phyloP scores from a whole-genome alignment of 192 early-diverging fungal genomes.

The Linnemannia elongata region DNA sequence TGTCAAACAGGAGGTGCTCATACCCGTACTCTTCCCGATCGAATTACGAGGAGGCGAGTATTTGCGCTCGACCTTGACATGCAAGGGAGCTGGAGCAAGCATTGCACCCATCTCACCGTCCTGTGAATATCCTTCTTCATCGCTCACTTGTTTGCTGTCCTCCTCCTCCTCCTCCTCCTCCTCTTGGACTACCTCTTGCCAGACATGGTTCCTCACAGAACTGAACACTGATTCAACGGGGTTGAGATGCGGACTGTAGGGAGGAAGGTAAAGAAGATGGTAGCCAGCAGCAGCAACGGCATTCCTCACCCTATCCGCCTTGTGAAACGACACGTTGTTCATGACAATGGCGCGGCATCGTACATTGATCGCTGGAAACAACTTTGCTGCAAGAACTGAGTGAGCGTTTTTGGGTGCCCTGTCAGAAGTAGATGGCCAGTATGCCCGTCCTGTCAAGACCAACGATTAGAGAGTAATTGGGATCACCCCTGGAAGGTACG shows the following conservation, averaged over 20 bases:
- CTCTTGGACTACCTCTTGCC: neutral
- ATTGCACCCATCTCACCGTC: too few species aligned
- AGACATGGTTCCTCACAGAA: conserved; percentile 14
- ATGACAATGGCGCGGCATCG: conserved; percentile 8
- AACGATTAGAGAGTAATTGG: conserved; percentile 11
- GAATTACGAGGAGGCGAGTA: too few species aligned
- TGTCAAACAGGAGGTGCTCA: too few species aligned
- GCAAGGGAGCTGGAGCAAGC: too few species aligned
- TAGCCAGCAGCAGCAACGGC: conserved; percentile 5
- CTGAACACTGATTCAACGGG: conserved; percentile 20
- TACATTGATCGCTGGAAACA: neutral
- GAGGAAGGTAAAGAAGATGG: conserved; percentile 8
- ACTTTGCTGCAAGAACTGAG: conserved; percentile 3
- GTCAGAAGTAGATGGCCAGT: neutral
- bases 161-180: too few species aligned
- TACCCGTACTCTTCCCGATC: too few species aligned
- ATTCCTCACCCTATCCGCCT: conserved; percentile 11
- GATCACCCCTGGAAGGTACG: conserved; percentile 4
- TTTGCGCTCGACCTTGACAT: too few species aligned
- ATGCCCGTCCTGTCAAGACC: conserved; percentile 15
- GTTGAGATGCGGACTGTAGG: conserved; percentile 25
- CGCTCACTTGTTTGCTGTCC: too few species aligned
- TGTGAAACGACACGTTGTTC: conserved; percentile 22
- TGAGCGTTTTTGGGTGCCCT: neutral
- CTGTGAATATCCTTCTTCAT: too few species aligned